Conservation (phyloP, 345 rosid species). For the Populus alba region DNA sequence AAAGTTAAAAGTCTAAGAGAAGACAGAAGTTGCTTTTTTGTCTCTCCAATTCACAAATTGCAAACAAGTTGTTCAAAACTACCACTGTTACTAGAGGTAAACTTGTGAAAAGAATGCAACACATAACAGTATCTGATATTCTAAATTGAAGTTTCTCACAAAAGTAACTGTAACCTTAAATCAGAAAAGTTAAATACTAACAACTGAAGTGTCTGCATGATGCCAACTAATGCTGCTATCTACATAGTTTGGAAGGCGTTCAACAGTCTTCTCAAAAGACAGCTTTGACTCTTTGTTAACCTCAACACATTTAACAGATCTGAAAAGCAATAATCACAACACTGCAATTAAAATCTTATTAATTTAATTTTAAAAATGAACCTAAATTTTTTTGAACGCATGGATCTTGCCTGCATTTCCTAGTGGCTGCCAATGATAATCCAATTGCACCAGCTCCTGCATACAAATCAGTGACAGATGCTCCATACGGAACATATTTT, state of each 20-base stretch:
- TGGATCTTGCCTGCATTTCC: slow-evolving; percentile 76
- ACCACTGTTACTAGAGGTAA: neutral
- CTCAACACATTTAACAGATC: slow-evolving; percentile 88
- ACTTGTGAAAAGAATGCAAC: neutral
- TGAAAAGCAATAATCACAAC: slow-evolving; percentile 30
- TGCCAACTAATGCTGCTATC: slow-evolving; percentile 88
- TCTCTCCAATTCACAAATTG: neutral
- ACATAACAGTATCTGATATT: neutral
- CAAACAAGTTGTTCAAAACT: neutral
- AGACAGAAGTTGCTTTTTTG: neutral
- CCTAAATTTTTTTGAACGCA: slow-evolving; percentile 7
- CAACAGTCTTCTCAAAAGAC: slow-evolving; percentile 82
- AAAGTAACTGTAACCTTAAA: slow-evolving; percentile 6
- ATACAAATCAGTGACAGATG: slow-evolving; percentile 89
- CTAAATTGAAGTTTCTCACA: neutral
- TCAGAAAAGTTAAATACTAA: slow-evolving; percentile 35
- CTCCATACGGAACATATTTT: slow-evolving; percentile 74
- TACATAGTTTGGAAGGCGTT: slow-evolving; percentile 65
- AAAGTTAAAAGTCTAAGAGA: neutral
- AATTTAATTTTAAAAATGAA: neutral
- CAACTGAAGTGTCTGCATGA: slow-evolving; percentile 77
- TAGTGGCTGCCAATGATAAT: slow-evolving; percentile 74
- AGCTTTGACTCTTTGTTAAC: slow-evolving; percentile 84
- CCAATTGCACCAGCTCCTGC: slow-evolving; percentile 99
- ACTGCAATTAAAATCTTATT: slow-evolving; percentile 7